A percentile compares a stretch with the other conserved stretches of the same genome.
These are phyloP conservation scores for Helicocarpus griseus DNA, from an alignment of 2,329 filamentous ascomycete genomes.

Conservation along the genomic window DNA sequence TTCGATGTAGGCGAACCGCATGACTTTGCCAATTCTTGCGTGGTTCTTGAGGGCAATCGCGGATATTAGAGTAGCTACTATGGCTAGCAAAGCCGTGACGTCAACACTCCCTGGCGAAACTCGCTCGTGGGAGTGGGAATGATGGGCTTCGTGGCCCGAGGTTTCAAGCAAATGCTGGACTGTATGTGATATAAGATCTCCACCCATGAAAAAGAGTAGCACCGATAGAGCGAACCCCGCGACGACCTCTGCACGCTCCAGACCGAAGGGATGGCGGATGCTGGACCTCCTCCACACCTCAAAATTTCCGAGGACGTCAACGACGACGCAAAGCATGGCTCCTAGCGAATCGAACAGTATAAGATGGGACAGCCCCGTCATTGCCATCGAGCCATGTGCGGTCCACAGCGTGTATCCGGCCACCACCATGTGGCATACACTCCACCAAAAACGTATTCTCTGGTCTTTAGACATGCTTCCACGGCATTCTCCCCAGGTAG, in stretches of 20 bases:
- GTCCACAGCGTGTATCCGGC: constrained; percentile 79
- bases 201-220: constrained; percentile 91
- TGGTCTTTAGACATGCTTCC: constrained; percentile 85
- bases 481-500: constrained; percentile 79
- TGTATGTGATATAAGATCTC: constrained; percentile 89
- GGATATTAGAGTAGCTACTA: constrained; percentile 72
- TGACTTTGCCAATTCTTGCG: constrained; percentile 80
- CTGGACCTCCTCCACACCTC: constrained; percentile 93
- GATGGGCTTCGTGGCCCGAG: constrained; percentile 64
- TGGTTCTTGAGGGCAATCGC: constrained; percentile 85
- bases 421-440: constrained; percentile 73
- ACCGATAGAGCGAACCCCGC: constrained; percentile 95
- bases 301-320: constrained; percentile 92
- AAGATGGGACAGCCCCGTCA: constrained; percentile 85
- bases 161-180: constrained; percentile 84
- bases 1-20: constrained; percentile 75
- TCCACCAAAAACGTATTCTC: constrained; percentile 75
- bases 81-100: constrained; percentile 68
- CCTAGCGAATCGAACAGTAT: constrained; percentile 93
- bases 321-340: constrained; percentile 79
- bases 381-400: constrained; percentile 74
- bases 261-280: constrained; percentile 83
- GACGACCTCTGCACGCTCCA: constrained; percentile 86
- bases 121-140: constrained; percentile 55
- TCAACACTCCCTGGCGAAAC: constrained; percentile 71